Evolutionary conservation across 306 rosid genomes (phyloP), one percentile per base, ranked within the genome.

Genomic region (Quercus mongolica): DNA sequence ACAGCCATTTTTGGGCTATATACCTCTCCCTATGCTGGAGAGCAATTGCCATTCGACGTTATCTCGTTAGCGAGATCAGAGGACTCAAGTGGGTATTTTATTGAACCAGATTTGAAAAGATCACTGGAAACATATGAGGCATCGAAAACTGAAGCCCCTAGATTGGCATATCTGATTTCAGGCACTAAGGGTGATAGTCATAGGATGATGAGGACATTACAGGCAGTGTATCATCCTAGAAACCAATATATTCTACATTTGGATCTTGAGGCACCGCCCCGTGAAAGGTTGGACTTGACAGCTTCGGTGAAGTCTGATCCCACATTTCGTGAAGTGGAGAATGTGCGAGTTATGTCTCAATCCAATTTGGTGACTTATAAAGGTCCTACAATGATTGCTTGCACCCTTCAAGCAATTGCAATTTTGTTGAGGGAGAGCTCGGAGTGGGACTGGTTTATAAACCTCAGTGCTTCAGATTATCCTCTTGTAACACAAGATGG

Each of bases 321-420:
- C 7, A 82, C 88, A 20, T 95, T 91, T 80, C 85, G 82, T 31
- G 96, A 90, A 85, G 94, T 90, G 18, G 97, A 91, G 82, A 95
- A 95, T 86, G 99, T 95, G 67, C 94, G 89, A 4, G 93, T 93
- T 70, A 93, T 95, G 99, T 89, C 90, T 79, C 90, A 82, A 56
- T 77, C 86, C 30, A 95, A 95, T 85, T 86, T 93, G 92, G 98
- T 95, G 59, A 96, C 99, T 33, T 96, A 95, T 75, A 95, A 95
- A 83, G 99, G 99, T 72, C 99, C 99, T 69, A 91, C 98, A 1
- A 95, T 95, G 99, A 93, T 95, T 79, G 99, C 99, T 82, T 91
- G 93, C 77, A 95, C 99, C 44, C 93, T 95, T 59, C 99, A 95
- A 89, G 99, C 99, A 1, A 90, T 95, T 79, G 87, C 99, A 25